Evolutionary conservation across 129 eudicot species (phyloP), one percentile per base, ranked within the genome.

Genomic region (Sambucus nigra): DNA sequence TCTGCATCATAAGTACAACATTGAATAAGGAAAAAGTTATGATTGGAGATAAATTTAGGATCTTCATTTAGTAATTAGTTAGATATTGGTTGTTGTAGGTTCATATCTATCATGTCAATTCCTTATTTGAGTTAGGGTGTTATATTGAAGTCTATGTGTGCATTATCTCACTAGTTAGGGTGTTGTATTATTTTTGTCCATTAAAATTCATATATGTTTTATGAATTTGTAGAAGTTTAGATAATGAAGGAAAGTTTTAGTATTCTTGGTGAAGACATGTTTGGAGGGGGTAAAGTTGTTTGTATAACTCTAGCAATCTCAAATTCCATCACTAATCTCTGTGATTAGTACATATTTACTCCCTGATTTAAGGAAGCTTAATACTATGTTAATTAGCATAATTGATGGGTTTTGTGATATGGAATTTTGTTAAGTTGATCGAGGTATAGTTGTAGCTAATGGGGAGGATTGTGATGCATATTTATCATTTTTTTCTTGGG

Each of bases 241-340:
- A 70, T 85, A 94, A 91, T 91, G 98, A 91, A 85, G 73, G 95
- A 85, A 55, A 82, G 98, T 56, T 91, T 91, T 62, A 94, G 95
- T 17, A 91, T 91, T 61, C 86, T 91, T 5, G 98, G 98, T 28
- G 98, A 91, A 70, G 98, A 91, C 69, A 91, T 91, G 98, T 81
- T 94, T 67, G 95, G 98, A 42, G 98, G 98, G 24, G 95, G 95
- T 4, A 91, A 85, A 79, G 98, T 95, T 50, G 98, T 91, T 55
- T 81, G 86, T 50, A 73, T 95, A 33, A 89, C 98, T 4, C 73
- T 91, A 46, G 95, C 98, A 0, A 91, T 91, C 67, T 84, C 98
- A 41, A 91, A 91, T 55, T 94, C 98, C 18, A 91, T 91, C 53
- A 91, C 98, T 14, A 91, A 91, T 76, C 76, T 91, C 14, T 87